phyloP scores from a whole-genome alignment of 148 eudicot species.

The Chenopodium suecicum region DNA sequence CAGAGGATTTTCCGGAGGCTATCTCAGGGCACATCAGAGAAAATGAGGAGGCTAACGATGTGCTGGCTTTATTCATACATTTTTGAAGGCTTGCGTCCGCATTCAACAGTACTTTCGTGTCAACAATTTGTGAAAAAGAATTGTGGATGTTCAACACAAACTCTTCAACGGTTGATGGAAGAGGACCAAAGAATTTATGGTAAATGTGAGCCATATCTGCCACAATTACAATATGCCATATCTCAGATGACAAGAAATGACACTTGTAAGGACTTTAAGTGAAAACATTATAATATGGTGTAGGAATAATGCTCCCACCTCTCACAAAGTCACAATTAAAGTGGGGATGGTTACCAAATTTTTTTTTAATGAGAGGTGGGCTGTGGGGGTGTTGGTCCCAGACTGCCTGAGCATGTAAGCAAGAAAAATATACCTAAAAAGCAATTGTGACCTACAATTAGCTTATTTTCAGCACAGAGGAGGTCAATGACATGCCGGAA shows the following conservation, averaged over 20 bases:
- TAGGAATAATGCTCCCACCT: background rate
- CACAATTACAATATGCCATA: constrained; percentile 13
- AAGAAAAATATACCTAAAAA: constrained; percentile 69
- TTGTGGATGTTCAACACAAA: constrained; percentile 56
- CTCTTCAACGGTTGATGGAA: constrained; percentile 69
- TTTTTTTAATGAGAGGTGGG: background rate
- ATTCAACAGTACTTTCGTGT: constrained; percentile 81
- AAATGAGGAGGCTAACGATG: constrained; percentile 86
- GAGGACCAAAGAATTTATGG: constrained; percentile 82
- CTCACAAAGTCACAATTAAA: background rate
- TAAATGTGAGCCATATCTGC: constrained; percentile 89
- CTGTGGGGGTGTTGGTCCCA: background rate
- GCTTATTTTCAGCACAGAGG: constrained; percentile 75
- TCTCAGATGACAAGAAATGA: constrained; percentile 10
- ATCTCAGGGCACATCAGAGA: constrained; percentile 69
- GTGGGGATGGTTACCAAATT: background rate
- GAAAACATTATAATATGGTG: background rate
- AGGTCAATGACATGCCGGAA: constrained; percentile 91
- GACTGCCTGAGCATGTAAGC: background rate
- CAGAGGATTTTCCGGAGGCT: constrained; percentile 40
- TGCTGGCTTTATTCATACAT: constrained; percentile 62
- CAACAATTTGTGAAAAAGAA: constrained; percentile 67
- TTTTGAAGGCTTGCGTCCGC: constrained; percentile 42
- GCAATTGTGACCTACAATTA: constrained; percentile 96
- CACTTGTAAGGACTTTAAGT: background rate